Conservation (phyloP, 2,329 filamentous ascomycete genomes). For the Proliferodiscus dingleyae region DNA sequence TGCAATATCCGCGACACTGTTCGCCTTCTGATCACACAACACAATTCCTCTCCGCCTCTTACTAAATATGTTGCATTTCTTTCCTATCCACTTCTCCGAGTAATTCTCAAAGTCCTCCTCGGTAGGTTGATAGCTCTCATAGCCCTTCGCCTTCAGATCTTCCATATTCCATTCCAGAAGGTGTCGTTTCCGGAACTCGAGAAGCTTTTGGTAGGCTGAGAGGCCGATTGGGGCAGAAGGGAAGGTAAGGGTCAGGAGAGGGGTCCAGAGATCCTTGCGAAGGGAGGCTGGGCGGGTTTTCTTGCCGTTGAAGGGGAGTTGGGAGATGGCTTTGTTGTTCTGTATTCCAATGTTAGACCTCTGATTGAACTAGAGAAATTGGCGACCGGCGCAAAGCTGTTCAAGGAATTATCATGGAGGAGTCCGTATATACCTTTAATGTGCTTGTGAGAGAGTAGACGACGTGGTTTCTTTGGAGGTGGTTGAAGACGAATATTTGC, state of each 20-base stretch:
- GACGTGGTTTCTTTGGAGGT: slow-evolving; percentile 36
- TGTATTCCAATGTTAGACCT: slow-evolving; percentile 16
- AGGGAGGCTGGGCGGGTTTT: slow-evolving; percentile 59
- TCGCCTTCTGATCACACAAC: slow-evolving; percentile 55
- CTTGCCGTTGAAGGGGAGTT: slow-evolving; percentile 63
- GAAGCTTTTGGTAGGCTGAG: slow-evolving; percentile 57
- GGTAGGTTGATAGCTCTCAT: too few relatives aligned
- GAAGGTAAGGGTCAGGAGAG: slow-evolving; percentile 56
- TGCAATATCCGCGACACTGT: slow-evolving; percentile 58
- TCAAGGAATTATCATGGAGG: neutral
- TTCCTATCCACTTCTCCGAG: slow-evolving; percentile 1
- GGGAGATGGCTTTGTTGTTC: slow-evolving; percentile 46
- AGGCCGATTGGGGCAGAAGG: slow-evolving; percentile 50
- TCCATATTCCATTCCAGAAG: slow-evolving; percentile 50
- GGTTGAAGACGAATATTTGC: slow-evolving; percentile 36
- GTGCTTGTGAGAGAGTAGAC: slow-evolving; percentile 36
- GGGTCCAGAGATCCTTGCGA: slow-evolving; percentile 63
- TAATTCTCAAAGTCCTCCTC: too few relatives aligned
- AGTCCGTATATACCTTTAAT: slow-evolving; percentile 29
- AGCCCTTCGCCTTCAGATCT: too few relatives aligned
- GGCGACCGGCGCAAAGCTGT: neutral
- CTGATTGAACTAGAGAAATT: neutral
- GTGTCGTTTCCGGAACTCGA: slow-evolving; percentile 59
- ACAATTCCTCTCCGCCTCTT: slow-evolving; percentile 42
- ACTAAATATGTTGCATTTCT: slow-evolving; percentile 1